Conservation (phyloP, 2,329 filamentous ascomycete genomes). For the Phialemonium atrogriseum region DNA sequence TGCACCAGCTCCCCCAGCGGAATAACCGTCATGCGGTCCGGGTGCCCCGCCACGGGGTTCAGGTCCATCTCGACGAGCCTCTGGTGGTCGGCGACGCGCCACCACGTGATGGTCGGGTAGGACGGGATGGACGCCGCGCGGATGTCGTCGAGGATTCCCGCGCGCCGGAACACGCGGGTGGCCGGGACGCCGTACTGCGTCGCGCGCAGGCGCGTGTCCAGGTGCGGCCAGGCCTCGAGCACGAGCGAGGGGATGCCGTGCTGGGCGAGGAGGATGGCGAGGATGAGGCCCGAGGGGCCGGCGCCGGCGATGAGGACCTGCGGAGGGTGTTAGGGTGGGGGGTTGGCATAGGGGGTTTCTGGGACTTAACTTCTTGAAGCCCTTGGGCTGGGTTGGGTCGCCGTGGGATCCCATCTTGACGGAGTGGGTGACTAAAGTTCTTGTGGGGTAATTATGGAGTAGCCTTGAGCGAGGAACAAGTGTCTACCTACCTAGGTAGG, state of each 20-base stretch:
- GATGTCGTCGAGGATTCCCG: slow-evolving; percentile 8
- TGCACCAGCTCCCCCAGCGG: slow-evolving; percentile 28
- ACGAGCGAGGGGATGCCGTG: background rate
- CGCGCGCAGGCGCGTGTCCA: slow-evolving; percentile 9
- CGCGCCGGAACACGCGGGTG: slow-evolving; percentile 5
- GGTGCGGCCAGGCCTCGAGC: slow-evolving; percentile 1
- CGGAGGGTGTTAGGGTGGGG: too few relatives aligned
- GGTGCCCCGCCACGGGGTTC: slow-evolving; percentile 11
- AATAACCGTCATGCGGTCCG: slow-evolving; percentile 25
- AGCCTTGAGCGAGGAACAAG: too few relatives aligned
- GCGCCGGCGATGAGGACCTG: slow-evolving; percentile 5
- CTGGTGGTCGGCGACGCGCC: slow-evolving; percentile 8
- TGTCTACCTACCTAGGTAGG: too few relatives aligned
- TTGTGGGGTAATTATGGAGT: too few relatives aligned
- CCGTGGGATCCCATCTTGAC: too few relatives aligned
- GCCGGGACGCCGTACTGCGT: slow-evolving; percentile 10
- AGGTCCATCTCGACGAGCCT: slow-evolving; percentile 4
- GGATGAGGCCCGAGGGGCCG: background rate
- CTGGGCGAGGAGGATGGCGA: slow-evolving; percentile 1
- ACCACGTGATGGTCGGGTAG: slow-evolving; percentile 4
- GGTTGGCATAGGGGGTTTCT: too few relatives aligned
- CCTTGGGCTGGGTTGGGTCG: too few relatives aligned
- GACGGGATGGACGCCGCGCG: slow-evolving; percentile 5
- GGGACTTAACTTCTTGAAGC: too few relatives aligned
- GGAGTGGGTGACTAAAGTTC: too few relatives aligned